Base-by-base conservation (phyloP, 75 land plant species). In the Selaginella moellendorffii region DNA sequence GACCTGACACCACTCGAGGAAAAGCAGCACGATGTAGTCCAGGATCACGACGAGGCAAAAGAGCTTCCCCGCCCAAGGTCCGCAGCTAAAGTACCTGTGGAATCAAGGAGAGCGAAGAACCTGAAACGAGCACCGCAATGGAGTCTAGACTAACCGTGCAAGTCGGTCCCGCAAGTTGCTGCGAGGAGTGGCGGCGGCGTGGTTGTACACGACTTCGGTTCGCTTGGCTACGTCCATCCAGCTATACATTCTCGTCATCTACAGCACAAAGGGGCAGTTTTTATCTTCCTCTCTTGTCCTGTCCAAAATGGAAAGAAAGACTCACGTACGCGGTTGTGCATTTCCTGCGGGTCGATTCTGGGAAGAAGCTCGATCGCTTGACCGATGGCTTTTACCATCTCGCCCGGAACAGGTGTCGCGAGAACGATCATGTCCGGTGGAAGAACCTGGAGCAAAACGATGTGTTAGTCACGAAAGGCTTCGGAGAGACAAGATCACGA, bases 201-300 rank as follows among this genome's bases (percentile, higher is more conserved):
- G 81, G 12, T 90, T 82, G 76, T 95, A 95, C 36, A 95, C 99
- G 26, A 79, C 77, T 61, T 82, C 88, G 30, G 99, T 95, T 68
- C 99, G 77, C 70, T 66, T 81, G 18, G 99, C 99, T 51, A 95
- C 99, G 80, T 95, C 99, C 81, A 72, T 82, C 99, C 99, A 95
- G 69, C 91, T 86, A 54, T 95, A 95, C 2, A 89, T 75, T 26
- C 66, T 76, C 73, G 81, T 86, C 88, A 95, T 90, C 99, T 95
- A 76, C 70, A 52, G n/a, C 27, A 67, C 53, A 20, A 53, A 59
- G 54, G 20, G n/a, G n/a, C n/a, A n/a, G n/a, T n/a, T n/a, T n/a
- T n/a, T n/a, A n/a, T n/a, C n/a, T n/a, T n/a, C n/a, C n/a, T n/a
- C n/a, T n/a, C n/a, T n/a, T n/a, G n/a, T n/a, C n/a, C n/a, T 25